Percentiles rank a stretch among this genome's conserved stretches.
Evolutionary conservation across 176 grass and related monocot genomes (phyloP).

Genomic region (Triticum turgidum): DNA sequence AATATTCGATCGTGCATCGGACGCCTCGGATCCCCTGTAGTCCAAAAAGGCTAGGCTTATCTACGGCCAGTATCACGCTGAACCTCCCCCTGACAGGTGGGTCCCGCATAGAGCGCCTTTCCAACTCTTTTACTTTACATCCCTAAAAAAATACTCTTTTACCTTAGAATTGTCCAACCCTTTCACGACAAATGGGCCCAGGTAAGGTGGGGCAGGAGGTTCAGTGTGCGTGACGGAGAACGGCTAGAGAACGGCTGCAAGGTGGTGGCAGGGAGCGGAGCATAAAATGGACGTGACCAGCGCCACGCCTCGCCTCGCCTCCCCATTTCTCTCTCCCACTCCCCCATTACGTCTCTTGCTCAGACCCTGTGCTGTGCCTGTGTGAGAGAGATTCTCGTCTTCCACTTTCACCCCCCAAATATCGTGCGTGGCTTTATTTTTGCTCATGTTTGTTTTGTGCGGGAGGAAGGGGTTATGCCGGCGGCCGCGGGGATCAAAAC

Average conservation of each 20-base stretch:
- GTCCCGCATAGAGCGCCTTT: not conserved
- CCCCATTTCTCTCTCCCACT: not conserved
- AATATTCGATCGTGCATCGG: not conserved
- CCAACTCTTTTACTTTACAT: not conserved
- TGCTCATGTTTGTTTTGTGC: not conserved
- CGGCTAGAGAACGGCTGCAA: not conserved
- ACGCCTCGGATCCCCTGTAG: not conserved
- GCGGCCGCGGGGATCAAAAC: slow-evolving; percentile 3
- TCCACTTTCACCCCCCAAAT: not conserved
- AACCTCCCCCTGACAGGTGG: not conserved
- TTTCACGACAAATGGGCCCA: not conserved
- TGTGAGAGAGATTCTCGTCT: not conserved
- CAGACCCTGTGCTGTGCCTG: not conserved
- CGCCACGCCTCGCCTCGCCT: not conserved
- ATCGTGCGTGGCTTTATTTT: not conserved
- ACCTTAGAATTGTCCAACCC: fast-evolving
- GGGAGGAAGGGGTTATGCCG: not conserved
- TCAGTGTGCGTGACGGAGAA: not conserved
- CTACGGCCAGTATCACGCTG: not conserved
- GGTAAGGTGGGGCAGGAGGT: not conserved
- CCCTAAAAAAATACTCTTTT: not conserved
- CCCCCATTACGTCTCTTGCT: not conserved
- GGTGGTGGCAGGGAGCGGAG: not conserved
- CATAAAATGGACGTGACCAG: slow-evolving; percentile 30
- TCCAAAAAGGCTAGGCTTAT: not conserved